Percentiles rank a stretch among this genome's conserved stretches.
These are phyloP conservation scores for Proliferodiscus dingleyae DNA, from an alignment of 2,329 filamentous ascomycete species.

Conservation along the genomic window DNA sequence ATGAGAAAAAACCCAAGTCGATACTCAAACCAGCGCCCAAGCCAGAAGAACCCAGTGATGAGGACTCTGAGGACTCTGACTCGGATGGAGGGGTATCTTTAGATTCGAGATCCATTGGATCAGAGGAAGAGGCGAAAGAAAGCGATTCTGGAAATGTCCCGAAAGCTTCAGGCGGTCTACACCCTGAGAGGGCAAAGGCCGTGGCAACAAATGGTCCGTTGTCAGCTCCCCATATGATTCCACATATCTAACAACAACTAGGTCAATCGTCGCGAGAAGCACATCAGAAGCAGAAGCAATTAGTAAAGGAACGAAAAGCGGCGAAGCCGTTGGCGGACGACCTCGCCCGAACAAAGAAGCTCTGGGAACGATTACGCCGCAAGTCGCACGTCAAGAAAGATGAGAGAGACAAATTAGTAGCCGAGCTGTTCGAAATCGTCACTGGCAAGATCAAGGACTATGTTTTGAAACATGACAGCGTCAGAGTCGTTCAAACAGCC, in stretches of 20 bases:
- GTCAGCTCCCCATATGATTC: constrained; percentile 26
- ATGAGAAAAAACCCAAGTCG: constrained; percentile 19
- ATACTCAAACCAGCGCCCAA: constrained; percentile 24
- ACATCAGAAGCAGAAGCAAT: constrained; percentile 86
- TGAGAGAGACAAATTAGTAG: constrained; percentile 80
- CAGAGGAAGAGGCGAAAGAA: constrained; percentile 23
- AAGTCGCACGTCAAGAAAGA: constrained; percentile 92
- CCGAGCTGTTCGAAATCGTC: constrained; percentile 87
- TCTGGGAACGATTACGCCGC: constrained; percentile 89
- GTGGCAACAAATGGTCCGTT: constrained; percentile 26
- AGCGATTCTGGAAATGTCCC: constrained; percentile 34
- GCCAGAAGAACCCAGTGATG: constrained; percentile 34
- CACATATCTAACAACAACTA: constrained; percentile 30
- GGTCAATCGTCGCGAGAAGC: constrained; percentile 73
- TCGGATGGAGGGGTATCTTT: constrained; percentile 30
- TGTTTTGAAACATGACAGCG: constrained; percentile 96
- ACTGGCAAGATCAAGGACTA: constrained; percentile 91
- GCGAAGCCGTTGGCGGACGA: constrained; percentile 90
- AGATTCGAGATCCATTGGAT: background rate
- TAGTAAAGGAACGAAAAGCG: constrained; percentile 83
- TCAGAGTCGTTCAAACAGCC: constrained; percentile 93
- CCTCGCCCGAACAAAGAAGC: constrained; percentile 84
- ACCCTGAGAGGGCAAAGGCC: constrained; percentile 32
- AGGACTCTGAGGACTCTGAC: constrained; percentile 36
- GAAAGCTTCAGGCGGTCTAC: constrained; percentile 30